Base-by-base conservation (phyloP, 257 asterid species). In the Voacanga thouarsii region DNA sequence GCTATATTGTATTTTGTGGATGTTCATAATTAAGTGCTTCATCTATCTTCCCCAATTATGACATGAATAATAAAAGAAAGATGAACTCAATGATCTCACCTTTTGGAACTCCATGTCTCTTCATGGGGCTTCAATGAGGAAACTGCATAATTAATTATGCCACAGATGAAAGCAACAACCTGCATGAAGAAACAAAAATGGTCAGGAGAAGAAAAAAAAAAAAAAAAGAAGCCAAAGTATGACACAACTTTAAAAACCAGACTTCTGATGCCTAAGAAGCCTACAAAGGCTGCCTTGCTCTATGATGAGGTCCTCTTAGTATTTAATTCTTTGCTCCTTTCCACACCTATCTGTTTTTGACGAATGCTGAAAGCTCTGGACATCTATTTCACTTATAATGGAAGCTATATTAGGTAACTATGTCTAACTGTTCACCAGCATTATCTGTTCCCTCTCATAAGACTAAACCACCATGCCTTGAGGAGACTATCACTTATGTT, bases 141-240 rank as follows among this genome's bases (percentile, higher is more conserved):
- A 78, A 92, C 68, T 79, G 85, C 89, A 85, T 86, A 89, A 84
- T 91, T 92, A 81, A 94, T 86, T 83, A 84, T 24, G 78, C 97
- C 96, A 84, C 95, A 92, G 77, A 89, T 84, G 85, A 90, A 90
- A 67, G 99, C 97, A 83, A 94, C 97, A 61, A 81, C 89, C 99
- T 94, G 95, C 81, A 86, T 72, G 84, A 44, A 65, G 53, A 57
- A 75, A 84, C 55, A 81, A 21, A 75, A 1, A 43, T 23, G 43
- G 61, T 43, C 23, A 72, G 24, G 39, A 44, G 26, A 51, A 61
- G 30, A 5, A 16, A 10, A 53, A 0, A 19, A 2, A 6, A 12
- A 6, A 51, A 7, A 51, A 60, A 11, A 26, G n/a, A 4, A 28
- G 23, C 39, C 5, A 19, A 14, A 51, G 6, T 5, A 51, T 51